Conservation (phyloP, 1,284 basidiomycete species). For the Papiliotrema fonsecae region DNA sequence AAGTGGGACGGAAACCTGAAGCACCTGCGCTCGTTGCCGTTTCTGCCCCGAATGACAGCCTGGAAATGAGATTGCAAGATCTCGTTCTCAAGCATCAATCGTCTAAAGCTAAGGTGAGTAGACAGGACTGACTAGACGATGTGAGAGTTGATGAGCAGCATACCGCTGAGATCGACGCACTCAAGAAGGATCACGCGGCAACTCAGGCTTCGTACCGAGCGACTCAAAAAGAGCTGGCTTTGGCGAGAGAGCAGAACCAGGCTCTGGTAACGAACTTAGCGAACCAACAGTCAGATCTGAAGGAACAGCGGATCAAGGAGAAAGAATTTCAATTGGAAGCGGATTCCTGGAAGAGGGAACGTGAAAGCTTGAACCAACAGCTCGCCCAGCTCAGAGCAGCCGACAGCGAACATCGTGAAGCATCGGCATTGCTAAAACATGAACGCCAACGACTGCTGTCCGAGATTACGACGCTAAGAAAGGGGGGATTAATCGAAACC, state of each 20-base stretch:
- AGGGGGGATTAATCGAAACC: too few species aligned
- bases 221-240: background rate
- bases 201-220: background rate
- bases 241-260: background rate
- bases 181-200: background rate
- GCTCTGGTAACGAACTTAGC: background rate
- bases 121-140: background rate
- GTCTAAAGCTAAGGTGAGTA: conserved; percentile 24
- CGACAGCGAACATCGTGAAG: too few species aligned
- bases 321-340: too few species aligned
- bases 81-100: conserved; percentile 17
- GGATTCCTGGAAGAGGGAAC: too few species aligned
- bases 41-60: conserved; percentile 1
- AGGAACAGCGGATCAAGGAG: background rate
- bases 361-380: too few species aligned
- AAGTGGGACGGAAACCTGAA: too few species aligned
- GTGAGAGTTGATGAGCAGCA: conserved; percentile 7
- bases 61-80: conserved; percentile 20
- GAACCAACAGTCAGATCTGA: background rate
- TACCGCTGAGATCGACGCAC: conserved; percentile 4
- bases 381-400: too few species aligned
- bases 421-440: too few species aligned
- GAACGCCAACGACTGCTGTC: too few species aligned
- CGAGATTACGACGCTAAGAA: too few species aligned
- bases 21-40: too few species aligned